Evolutionary conservation across 2,329 filamentous ascomycete genomes (phyloP), one percentile per base, ranked within the genome.

Genomic region (Penicillium verrucosum): DNA sequence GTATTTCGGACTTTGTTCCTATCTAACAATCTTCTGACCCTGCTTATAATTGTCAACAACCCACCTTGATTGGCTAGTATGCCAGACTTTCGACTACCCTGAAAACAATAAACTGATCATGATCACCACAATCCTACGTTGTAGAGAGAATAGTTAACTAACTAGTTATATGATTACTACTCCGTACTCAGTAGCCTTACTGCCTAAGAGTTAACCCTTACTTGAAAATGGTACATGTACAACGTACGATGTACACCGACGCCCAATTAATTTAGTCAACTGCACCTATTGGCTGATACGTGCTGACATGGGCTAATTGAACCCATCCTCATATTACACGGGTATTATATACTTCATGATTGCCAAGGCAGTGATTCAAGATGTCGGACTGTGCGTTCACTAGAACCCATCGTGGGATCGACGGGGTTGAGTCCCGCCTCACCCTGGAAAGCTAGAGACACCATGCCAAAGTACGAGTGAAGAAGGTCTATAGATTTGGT

Each of bases 381-480:
- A 60, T 75, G 73, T 43, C 70, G 66, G 40, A 73, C 68, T 32
- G 75, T 71, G 38, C 75, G 71, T 56, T 81, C 76, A 61, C 89
- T 92, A 38, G 93, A 84, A 68, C 91, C 96, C 49, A 97, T 77
- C 1, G 83, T 83, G 0, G 88, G 82, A 71, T 97, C 91, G 47
- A 96, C 81, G 21, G 78, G 75, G 60, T 87, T 88, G 37, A 97
- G 71, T 0, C 84, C 84, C 0, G 81, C 72, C 63, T 96, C 89
- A 8, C 85, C 85, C 71, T 92, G 83, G 16, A 90, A 82, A 0
- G 88, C 85, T 38, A 99, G 78, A 0, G 89, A 88, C 2, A 91
- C 89, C 34, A 97, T 82, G 0, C 92, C 94, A 30, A 97, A 82
- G 70, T 92, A 97, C 0, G 89, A 89, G 71, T 99, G 94, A 64